Evolutionary conservation across 2,329 filamentous ascomycete genomes (phyloP).

Genomic region (Ophiocordyceps sinensis): DNA sequence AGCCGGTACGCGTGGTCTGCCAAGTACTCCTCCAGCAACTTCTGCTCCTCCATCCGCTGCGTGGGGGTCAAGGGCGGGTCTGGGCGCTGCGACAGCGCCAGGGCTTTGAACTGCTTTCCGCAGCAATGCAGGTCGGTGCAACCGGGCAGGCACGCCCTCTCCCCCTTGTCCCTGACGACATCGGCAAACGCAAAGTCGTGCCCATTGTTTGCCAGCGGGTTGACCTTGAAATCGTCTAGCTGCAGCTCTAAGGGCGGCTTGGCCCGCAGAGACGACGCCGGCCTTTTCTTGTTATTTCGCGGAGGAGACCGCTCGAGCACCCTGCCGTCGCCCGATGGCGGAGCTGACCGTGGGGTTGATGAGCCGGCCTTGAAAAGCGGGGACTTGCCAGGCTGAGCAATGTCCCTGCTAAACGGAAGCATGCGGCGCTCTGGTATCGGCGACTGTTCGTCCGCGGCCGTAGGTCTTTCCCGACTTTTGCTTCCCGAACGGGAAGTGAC

Average conservation of each 20-base stretch:
- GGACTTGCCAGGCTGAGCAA: constrained; percentile 2
- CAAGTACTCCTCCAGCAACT: constrained; percentile 40
- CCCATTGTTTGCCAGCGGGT: constrained; percentile 57
- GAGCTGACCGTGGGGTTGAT: constrained; percentile 3
- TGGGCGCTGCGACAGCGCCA: constrained; percentile 40
- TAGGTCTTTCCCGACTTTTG: background rate
- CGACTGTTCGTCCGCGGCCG: constrained; percentile 8
- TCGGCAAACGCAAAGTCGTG: constrained; percentile 60
- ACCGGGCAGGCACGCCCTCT: constrained; percentile 56
- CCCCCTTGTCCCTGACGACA: constrained; percentile 55
- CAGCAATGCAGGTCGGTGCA: constrained; percentile 69
- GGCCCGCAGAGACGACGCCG: constrained; percentile 32
- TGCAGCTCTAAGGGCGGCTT: constrained; percentile 42
- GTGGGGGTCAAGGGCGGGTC: constrained; percentile 19
- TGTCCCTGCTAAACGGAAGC: constrained; percentile 23
- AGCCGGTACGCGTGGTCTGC: constrained; percentile 46
- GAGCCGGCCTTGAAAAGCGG: background rate
- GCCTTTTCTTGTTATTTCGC: constrained; percentile 6
- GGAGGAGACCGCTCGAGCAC: constrained; percentile 5
- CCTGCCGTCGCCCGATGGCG: constrained; percentile 6
- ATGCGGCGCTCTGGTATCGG: constrained; percentile 24
- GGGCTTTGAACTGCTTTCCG: constrained; percentile 52
- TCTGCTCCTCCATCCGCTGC: constrained; percentile 27
- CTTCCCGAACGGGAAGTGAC: constrained; percentile 11
- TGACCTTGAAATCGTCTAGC: constrained; percentile 68